Evolutionary conservation across 2,329 filamentous ascomycete genomes (phyloP).

Genomic region (Alternaria sp.): DNA sequence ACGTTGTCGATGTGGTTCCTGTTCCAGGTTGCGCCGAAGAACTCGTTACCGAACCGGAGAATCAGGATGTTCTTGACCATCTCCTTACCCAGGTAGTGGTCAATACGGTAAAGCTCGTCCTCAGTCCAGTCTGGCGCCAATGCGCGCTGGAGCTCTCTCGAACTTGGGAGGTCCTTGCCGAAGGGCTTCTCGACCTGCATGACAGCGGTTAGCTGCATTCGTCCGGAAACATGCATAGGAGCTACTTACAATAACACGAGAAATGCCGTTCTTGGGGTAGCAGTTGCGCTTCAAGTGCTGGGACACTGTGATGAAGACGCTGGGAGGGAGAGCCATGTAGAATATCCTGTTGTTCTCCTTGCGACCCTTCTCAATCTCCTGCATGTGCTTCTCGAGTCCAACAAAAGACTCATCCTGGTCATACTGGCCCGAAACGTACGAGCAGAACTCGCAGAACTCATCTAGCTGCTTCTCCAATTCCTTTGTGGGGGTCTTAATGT

Average conservation of each 20-base stretch:
- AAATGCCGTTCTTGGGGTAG: conserved; percentile 90
- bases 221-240: conserved; percentile 8
- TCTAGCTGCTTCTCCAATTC: conserved; percentile 95
- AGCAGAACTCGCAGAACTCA: conserved; percentile 86
- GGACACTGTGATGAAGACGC: conserved; percentile 97
- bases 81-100: conserved; percentile 99
- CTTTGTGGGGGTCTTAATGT: conserved; percentile 99
- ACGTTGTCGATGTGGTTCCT: conserved; percentile 99
- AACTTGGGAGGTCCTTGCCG: conserved; percentile 94
- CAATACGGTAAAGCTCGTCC: conserved; percentile 98
- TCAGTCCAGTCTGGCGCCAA: conserved; percentile 98
- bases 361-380: conserved; percentile 81
- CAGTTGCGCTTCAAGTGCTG: conserved; percentile 97
- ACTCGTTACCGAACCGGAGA: conserved; percentile 96
- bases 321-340: conserved; percentile 98
- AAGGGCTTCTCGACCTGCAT: conserved; percentile 96
- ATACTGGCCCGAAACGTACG: conserved; percentile 96
- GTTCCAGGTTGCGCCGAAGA: conserved; percentile 99
- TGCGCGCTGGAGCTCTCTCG: conserved; percentile 91
- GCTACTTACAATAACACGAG: conserved; percentile 83
- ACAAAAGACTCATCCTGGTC: conserved; percentile 96
- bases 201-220: conserved; percentile 23
- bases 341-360: conserved; percentile 91
- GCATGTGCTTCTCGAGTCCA: conserved; percentile 82
- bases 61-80: conserved; percentile 99